Evolutionary conservation across 257 asterid species (phyloP).

Genomic region (Capsicum chinense): DNA sequence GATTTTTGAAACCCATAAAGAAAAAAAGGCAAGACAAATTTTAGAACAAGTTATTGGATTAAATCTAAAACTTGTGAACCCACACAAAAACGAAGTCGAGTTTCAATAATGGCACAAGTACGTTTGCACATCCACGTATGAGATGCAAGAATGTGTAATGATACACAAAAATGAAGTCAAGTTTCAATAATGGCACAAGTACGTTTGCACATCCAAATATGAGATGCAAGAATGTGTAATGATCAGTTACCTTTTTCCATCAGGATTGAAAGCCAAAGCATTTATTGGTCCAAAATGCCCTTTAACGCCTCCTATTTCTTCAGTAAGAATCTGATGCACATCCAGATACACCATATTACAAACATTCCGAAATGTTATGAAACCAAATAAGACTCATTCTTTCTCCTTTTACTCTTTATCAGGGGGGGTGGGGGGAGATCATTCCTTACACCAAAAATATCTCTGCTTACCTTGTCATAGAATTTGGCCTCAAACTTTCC

Average conservation of each 20-base stretch:
- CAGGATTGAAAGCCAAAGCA: constrained; percentile 95
- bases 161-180: constrained; percentile 1
- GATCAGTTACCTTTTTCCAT: constrained; percentile 74
- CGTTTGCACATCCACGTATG: not conserved
- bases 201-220: not conserved
- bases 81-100: not conserved
- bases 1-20: not conserved
- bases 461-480: constrained; percentile 74
- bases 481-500: constrained; percentile 95
- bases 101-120: not conserved
- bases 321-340: constrained; percentile 65
- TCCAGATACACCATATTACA: constrained; percentile 25
- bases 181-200: not conserved
- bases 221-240: not conserved
- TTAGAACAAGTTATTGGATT: not conserved
- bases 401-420: not conserved
- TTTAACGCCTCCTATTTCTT: constrained; percentile 92
- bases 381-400: not conserved
- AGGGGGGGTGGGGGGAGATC: not conserved
- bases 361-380: constrained; percentile 5
- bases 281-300: constrained; percentile 97
- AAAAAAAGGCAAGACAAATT: not conserved
- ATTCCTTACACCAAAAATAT: constrained; percentile 5
- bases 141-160: not conserved
- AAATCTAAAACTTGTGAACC: not conserved